phyloP scores from a whole-genome alignment of 345 rosid species.

The Salix suchowensis region DNA sequence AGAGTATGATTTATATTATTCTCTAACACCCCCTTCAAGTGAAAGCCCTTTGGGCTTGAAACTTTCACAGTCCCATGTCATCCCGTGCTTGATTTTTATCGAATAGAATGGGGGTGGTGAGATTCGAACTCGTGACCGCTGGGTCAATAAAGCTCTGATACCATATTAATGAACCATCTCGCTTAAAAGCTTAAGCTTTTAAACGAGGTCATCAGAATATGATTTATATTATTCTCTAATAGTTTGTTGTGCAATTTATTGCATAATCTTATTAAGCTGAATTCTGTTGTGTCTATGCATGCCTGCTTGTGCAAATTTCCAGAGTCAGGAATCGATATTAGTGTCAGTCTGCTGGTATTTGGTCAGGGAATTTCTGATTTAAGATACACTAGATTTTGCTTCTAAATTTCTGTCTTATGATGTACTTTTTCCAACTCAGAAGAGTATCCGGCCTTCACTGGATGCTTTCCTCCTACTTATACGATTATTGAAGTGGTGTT shows the following conservation, averaged over 20 bases:
- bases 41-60: too few relatives aligned
- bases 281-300: not conserved
- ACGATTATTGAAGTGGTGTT: not conserved
- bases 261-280: not conserved
- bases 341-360: not conserved
- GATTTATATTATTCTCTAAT: too few relatives aligned
- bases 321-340: not conserved
- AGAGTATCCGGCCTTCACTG: not conserved
- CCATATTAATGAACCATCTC: too few relatives aligned
- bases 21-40: too few relatives aligned
- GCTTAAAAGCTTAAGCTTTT: accelerated
- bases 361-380: not conserved
- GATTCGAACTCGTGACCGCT: too few relatives aligned
- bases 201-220: too few relatives aligned
- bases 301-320: not conserved
- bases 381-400: not conserved
- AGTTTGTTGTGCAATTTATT: not conserved
- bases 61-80: too few relatives aligned
- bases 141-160: too few relatives aligned
- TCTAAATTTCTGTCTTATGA: not conserved
- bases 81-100: too few relatives aligned
- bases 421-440: not conserved
- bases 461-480: not conserved
- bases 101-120: too few relatives aligned
- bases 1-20: too few relatives aligned